Evolutionary conservation across 1,284 basidiomycete genomes (phyloP), one percentile per base, ranked within the genome.

Genomic region (Kalmanozyma brasiliensis): DNA sequence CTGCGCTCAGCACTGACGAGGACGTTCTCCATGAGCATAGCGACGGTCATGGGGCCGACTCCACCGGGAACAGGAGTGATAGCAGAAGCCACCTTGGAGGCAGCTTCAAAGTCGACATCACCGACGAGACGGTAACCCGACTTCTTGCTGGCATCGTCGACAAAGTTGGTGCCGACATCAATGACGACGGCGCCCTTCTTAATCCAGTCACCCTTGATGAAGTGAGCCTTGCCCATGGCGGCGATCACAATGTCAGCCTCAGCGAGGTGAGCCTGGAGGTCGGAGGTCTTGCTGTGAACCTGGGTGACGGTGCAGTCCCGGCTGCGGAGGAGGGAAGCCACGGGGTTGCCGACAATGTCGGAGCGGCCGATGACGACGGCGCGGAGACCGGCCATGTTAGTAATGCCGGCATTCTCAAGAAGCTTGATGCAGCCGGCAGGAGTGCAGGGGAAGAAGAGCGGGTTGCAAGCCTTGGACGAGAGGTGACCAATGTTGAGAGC

Each of bases 21-120:
- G 0, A 95, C 95, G 85, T 98, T 99, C 80, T 90, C 88, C 95
- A 98, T 98, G 73, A 99, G 89, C 87, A 98, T 88, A 37, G 96
- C 96, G 62, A 99, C 96, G 9, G 96, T 99, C 95, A 98, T 97
- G 26, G 96, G 96, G 20, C 96, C 96, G 52, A 99, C 96, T 69
- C 96, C 96, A 29, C 80, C 80, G 0, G 96, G 96, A 16, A 99
- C 96, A 38, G 96, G 96, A 0, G 96, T 99, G 81, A 99, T 97
- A 83, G 90, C 85, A 4, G 90, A 90, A 8, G 94, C 95, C 64
- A 91, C 88, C 53, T 86, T 82, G 45, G 87, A 85, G 30, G 92
- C 95, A 13, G 89, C 87, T 5, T 87, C 86, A 81, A 89, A 98
- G 78, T 97, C 90, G 58, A 98, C 93, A 83, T 99, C 96, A 45